Evolutionary conservation across 2,329 filamentous ascomycete genomes (phyloP), one percentile per base, ranked within the genome.

Genomic region (Metarhizium guizhouense): DNA sequence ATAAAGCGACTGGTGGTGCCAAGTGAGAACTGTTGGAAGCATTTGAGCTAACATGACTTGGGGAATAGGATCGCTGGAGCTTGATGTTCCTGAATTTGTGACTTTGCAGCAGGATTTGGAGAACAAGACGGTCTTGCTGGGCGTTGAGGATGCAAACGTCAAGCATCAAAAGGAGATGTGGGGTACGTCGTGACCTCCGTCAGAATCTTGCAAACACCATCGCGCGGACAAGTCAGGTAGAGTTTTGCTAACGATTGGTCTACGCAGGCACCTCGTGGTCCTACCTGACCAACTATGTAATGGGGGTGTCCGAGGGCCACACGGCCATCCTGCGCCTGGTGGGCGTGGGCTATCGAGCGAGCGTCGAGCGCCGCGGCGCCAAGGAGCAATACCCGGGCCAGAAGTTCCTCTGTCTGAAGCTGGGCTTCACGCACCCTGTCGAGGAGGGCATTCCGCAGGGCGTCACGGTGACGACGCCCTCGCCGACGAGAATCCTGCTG

Each of bases 221-320:
- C 14, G 40, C 40, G 40, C 13, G n/a, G 40, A 34, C 32, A 7
- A 34, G 32, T 7, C 7, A 3, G 32, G 32, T 8, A 11, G 6
- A 34, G 7, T 11, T 34, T 3, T 34, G 29, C 51, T 51, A 34
- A 57, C 36, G 2, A n/a, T 4, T 10, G 25, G 14, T 1, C 14
- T 34, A 16, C 5, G 5, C 60, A 96, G 92, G 92, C 60, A 97
- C 93, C 6, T 88, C 85, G 48, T 92, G 94, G 75, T 86, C 91
- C 38, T 93, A 95, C 68, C 80, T 99, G 54, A 87, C 89, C 65
- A 95, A 94, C 70, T 85, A 95, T 76, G 88, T 99, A 59, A 84
- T 91, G 60, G 94, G 94, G 57, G 94, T 99, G 25, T 95, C 90
- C 42, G 94, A 99, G 80, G 94, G 94, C 40, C 94, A 99, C 74